Evolutionary conservation across 2,329 filamentous ascomycete species (phyloP).

Genomic region (Ophiocordyceps polyrhachis-furcata): DNA sequence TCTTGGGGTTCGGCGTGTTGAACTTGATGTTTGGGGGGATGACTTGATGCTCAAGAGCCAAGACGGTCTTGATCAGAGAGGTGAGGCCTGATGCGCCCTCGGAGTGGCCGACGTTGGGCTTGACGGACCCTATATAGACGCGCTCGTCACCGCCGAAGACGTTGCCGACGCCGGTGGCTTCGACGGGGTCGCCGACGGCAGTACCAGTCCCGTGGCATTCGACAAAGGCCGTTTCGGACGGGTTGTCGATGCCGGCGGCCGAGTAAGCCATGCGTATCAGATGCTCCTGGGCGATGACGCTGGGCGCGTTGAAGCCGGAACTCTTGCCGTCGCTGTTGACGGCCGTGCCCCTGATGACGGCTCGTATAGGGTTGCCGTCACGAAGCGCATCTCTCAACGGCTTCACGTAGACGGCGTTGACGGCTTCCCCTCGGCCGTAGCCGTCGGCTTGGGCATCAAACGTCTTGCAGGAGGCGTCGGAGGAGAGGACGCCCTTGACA

Average conservation of each 20-base stretch:
- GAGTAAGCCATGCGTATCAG: slow-evolving; percentile 13
- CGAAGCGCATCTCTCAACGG: slow-evolving; percentile 19
- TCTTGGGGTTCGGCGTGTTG: slow-evolving; percentile 6
- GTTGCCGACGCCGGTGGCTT: slow-evolving; percentile 14
- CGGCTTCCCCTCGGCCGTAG: slow-evolving; percentile 24
- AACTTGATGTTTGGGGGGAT: slow-evolving; percentile 9
- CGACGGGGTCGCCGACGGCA: slow-evolving; percentile 18
- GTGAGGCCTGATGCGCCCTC: slow-evolving; percentile 11
- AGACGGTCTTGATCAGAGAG: slow-evolving; percentile 10
- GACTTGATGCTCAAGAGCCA: slow-evolving; percentile 8
- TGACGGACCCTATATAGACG: slow-evolving; percentile 8
- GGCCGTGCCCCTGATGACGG: slow-evolving; percentile 10
- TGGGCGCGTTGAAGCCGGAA: slow-evolving; percentile 21
- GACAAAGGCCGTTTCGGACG: slow-evolving; percentile 5
- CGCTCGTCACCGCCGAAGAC: slow-evolving; percentile 8
- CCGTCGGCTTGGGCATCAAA: slow-evolving; percentile 16
- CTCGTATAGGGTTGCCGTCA: slow-evolving; percentile 14
- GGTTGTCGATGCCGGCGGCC: slow-evolving; percentile 3
- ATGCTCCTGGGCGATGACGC: slow-evolving; percentile 8
- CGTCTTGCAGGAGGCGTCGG: slow-evolving; percentile 9
- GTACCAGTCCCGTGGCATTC: slow-evolving; percentile 17
- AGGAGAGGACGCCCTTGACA: slow-evolving; percentile 3
- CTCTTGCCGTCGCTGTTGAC: slow-evolving; percentile 19
- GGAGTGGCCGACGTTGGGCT: slow-evolving; percentile 12
- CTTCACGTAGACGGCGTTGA: slow-evolving; percentile 19